Conservation (phyloP, 73 alveolate species). For the Uronychia setigera region DNA sequence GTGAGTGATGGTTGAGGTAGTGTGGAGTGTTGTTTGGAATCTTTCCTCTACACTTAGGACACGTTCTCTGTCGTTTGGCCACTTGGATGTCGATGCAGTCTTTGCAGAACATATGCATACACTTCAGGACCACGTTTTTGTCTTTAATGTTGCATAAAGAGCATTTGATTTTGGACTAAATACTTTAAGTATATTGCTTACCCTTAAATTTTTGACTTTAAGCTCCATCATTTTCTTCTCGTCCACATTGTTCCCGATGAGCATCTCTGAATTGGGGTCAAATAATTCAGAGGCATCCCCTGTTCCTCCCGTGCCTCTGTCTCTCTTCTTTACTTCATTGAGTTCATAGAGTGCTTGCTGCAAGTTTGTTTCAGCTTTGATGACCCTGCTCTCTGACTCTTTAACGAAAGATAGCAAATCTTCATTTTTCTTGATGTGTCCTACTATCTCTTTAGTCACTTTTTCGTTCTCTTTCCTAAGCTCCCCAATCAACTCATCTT, state of each 20-base stretch:
- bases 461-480: background rate
- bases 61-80: background rate
- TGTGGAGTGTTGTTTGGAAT: background rate
- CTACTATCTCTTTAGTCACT: background rate
- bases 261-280: too few relatives aligned
- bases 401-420: background rate
- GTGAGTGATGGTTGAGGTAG: conserved; percentile 4
- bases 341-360: background rate
- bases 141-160: background rate
- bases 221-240: background rate
- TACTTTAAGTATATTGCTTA: background rate
- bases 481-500: background rate
- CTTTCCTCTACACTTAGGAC: background rate
- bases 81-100: background rate
- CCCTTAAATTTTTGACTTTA: background rate
- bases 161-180: background rate
- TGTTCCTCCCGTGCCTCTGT: background rate
- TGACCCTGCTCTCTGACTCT: background rate
- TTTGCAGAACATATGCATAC: background rate
- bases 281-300: too few relatives aligned
- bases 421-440: background rate
- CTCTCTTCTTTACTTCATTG: background rate
- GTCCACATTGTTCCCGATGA: background rate
- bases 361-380: background rate
- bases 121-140: background rate